phyloP scores from a whole-genome alignment of 768 basidiomycete genomes.

The Russula brevipes region DNA sequence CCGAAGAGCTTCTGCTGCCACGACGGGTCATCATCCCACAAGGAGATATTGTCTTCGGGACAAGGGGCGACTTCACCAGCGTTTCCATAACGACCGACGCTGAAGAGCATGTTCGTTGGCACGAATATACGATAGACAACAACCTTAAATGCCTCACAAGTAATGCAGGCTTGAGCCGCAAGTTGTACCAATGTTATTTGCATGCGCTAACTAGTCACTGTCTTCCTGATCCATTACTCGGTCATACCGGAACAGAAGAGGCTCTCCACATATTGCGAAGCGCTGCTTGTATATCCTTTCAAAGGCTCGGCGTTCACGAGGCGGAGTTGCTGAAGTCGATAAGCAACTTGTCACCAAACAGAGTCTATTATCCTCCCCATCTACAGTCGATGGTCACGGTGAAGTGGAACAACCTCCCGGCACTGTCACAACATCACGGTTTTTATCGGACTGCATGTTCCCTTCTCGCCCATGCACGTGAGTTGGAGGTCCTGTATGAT shows the following conservation, averaged over 20 bases:
- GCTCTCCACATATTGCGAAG: slow-evolving; percentile 39
- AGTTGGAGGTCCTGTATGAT: slow-evolving; percentile 4
- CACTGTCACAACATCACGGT: slow-evolving; percentile 9
- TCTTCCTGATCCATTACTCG: slow-evolving; percentile 41
- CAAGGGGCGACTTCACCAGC: neutral
- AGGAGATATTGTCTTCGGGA: neutral
- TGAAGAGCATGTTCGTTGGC: slow-evolving; percentile 23
- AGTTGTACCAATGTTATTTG: slow-evolving; percentile 39
- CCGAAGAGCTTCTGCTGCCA: neutral
- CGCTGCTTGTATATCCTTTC: slow-evolving; percentile 39
- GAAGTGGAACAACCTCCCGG: slow-evolving; percentile 10
- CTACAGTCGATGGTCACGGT: slow-evolving; percentile 6
- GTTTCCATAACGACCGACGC: slow-evolving; percentile 2
- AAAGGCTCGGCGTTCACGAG: slow-evolving; percentile 27
- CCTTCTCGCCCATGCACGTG: slow-evolving; percentile 8
- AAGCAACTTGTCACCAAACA: neutral
- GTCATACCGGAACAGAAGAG: slow-evolving; percentile 41
- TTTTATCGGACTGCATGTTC: neutral
- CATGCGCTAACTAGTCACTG: slow-evolving; percentile 45
- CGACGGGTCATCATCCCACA: slow-evolving; percentile 13
- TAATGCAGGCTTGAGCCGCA: slow-evolving; percentile 29
- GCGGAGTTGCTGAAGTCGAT: slow-evolving; percentile 6
- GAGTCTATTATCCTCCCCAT: slow-evolving; percentile 8
- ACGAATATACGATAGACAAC: slow-evolving; percentile 32
- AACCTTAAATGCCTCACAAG: slow-evolving; percentile 32